Evolutionary conservation across 352 stramenopile species (phyloP), one percentile per base, ranked within the genome.

Genomic region (Phytophthora agathidicida): DNA sequence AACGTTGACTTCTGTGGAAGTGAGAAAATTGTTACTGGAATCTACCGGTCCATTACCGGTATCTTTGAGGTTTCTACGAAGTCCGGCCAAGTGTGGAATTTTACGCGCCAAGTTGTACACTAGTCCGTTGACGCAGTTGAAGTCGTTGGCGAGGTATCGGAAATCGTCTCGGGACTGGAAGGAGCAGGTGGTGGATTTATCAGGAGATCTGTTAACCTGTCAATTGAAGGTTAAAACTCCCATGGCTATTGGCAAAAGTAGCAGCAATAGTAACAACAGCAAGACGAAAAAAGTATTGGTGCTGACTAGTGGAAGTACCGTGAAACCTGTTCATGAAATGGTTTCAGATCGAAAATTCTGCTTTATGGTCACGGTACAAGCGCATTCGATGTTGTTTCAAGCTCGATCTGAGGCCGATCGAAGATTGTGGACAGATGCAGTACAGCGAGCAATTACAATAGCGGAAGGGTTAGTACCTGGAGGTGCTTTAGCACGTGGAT

Each of bases 401-500:
- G 82, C 84, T 4, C 50, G 57, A 0, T 83, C 66, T 0, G 68
- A 81, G 23, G 48, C 68, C 8, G 82, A 94, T 46, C 46, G 79
- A 33, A 37, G 71, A 22, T 52, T 73, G 17, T 94, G 84, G 84
- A 83, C 60, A 0, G 71, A 84, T 19, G 76, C 77, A 17, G 78
- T 94, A 53, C 70, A 87, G 48, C 80, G 78, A 2, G 82, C 82
- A 1, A 92, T 94, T 43, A 72, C 82, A 5, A 81, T 94, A 22
- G 81, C 77, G 0, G 73, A 92, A 45, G 82, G 84, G 16, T 68
- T 72, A 13, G 62, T 90, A 3, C 74, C 79, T 16, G 79, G 60
- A 7, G 66, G 48, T 8, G 60, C 60, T n/a, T 54, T 71, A 38
- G 43, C 60, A 19, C 65, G 60, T 10, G 65, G 54, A 1, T 71